A percentile compares a stretch with the other conserved stretches of the same genome.
Conservation (phyloP, 345 rosid genomes). For the Eucalyptus curtisii region DNA sequence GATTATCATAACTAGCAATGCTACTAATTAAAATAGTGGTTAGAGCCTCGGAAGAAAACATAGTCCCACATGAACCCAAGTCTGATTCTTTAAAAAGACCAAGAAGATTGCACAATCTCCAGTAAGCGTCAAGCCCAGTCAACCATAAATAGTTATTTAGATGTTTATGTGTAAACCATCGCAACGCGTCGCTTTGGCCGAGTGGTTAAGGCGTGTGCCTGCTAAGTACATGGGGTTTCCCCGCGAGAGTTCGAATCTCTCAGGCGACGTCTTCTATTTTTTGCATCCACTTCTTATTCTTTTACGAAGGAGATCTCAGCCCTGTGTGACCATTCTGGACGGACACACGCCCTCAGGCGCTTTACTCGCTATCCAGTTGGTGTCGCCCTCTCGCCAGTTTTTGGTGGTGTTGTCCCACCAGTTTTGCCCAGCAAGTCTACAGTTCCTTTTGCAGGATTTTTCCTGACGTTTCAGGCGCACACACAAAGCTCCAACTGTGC, state of each 20-base stretch:
- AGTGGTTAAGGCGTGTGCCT: constrained; percentile 96
- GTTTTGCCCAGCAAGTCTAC: no score
- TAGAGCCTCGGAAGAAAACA: background rate
- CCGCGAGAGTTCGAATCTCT: constrained; percentile 82
- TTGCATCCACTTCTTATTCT: background rate
- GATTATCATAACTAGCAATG: background rate
- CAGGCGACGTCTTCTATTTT: constrained; percentile 33
- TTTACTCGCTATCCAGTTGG: no score
- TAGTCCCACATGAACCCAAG: background rate
- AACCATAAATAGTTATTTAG: rapidly evolving
- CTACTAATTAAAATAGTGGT: background rate
- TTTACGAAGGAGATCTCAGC: background rate
- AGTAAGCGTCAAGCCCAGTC: background rate
- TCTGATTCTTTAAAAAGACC: background rate
- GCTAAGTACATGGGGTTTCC: constrained; percentile 86
- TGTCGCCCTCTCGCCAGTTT: no score
- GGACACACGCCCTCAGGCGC: no score
- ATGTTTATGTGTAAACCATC: background rate
- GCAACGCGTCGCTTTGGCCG: constrained; percentile 63
- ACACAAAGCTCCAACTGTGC: no score
- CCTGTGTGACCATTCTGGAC: no score
- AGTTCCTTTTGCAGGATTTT: no score
- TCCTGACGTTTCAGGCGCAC: no score
- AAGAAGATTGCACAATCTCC: background rate
- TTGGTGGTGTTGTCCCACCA: no score